Conservation (phyloP, 495 filamentous ascomycete genomes). For the Viridothelium virens region DNA sequence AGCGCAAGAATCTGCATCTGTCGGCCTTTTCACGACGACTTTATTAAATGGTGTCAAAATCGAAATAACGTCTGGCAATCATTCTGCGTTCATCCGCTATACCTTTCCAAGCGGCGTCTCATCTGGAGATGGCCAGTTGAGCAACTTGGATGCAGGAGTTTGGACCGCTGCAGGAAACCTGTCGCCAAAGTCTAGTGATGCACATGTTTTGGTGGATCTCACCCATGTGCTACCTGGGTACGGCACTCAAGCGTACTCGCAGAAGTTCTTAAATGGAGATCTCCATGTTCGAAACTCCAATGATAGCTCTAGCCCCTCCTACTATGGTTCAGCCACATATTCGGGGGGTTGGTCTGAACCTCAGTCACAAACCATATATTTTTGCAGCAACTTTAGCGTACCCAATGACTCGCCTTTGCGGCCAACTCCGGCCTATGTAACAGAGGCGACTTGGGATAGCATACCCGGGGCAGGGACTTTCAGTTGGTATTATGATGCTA, state of each 20-base stretch:
- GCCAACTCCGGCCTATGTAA: not conserved
- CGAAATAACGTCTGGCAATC: not conserved
- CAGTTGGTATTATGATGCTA: not conserved
- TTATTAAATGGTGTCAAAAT: not conserved
- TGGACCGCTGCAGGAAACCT: not conserved
- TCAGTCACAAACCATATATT: not conserved
- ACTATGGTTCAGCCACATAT: not conserved
- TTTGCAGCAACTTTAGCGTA: slow-evolving; percentile 8
- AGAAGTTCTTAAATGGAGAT: not conserved
- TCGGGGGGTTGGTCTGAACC: slow-evolving; percentile 1
- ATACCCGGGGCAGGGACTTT: not conserved
- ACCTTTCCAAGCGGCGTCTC: not conserved
- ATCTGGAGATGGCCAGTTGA: not conserved
- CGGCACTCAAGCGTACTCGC: not conserved
- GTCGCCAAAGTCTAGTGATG: not conserved
- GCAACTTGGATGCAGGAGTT: not conserved
- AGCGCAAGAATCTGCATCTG: not conserved
- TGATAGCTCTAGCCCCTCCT: not conserved
- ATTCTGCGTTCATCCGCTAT: not conserved
- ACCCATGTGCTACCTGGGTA: slow-evolving; percentile 7
- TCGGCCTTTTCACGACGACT: not conserved
- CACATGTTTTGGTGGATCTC: slow-evolving; percentile 12
- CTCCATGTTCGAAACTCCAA: not conserved
- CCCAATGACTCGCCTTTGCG: not conserved
- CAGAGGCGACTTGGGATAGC: not conserved